Evolutionary conservation across 2,329 filamentous ascomycete species (phyloP).

Genomic region (Delphinella strobiligena): DNA sequence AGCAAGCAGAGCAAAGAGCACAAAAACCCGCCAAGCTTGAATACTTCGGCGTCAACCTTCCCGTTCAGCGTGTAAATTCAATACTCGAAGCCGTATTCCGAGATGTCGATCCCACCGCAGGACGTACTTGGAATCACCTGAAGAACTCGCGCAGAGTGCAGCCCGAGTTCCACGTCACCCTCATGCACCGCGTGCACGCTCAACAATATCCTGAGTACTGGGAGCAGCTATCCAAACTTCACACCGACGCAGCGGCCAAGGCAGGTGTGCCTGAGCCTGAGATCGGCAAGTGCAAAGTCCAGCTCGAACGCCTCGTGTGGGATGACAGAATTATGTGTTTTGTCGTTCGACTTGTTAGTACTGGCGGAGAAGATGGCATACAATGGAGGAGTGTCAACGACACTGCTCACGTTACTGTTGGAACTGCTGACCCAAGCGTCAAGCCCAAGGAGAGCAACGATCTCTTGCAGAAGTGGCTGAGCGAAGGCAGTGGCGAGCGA

Average conservation of each 20-base stretch:
- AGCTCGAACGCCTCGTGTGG: conserved; percentile 60
- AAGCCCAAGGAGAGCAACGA: conserved; percentile 95
- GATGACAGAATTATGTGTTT: conserved; percentile 84
- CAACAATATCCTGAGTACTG: conserved; percentile 57
- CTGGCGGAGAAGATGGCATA: conserved; percentile 36
- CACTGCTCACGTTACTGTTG: conserved; percentile 79
- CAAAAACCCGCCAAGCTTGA: conserved; percentile 40
- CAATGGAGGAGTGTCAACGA: conserved; percentile 55
- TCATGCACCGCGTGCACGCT: conserved; percentile 66
- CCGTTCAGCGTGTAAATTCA: conserved; percentile 37
- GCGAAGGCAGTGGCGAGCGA: conserved; percentile 39
- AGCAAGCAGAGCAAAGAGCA: conserved; percentile 12
- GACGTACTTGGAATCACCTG: conserved; percentile 65
- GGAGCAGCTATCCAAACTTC: conserved; percentile 56
- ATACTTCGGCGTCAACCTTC: conserved; percentile 51
- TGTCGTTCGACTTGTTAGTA: conserved; percentile 54
- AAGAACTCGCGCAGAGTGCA: conserved; percentile 65
- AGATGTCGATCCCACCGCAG: conserved; percentile 38
- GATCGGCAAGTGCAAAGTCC: conserved; percentile 53
- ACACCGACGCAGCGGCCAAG: conserved; percentile 29
- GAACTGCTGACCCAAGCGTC: conserved; percentile 59
- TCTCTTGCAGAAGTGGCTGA: conserved; percentile 63
- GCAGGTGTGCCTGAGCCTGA: conserved; percentile 34
- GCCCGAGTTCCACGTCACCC: conserved; percentile 79
- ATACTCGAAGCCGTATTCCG: conserved; percentile 62